Conservation (phyloP, 2,329 filamentous ascomycete genomes). For the Thyridium curvatum region DNA sequence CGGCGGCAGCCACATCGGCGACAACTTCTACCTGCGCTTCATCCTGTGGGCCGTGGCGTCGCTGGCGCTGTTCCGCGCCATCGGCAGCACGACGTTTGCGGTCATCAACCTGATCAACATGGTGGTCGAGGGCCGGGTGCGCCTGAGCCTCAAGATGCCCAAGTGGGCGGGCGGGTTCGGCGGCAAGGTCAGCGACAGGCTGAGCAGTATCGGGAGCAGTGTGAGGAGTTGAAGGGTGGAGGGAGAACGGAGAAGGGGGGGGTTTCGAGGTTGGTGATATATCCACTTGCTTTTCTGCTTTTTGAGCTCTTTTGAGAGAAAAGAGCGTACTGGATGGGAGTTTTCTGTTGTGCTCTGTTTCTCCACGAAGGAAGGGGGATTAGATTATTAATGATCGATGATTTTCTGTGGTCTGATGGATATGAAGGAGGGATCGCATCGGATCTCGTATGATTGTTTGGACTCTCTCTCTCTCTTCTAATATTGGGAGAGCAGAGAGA, state of each 20-base stretch:
- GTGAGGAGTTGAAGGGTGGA: constrained; percentile 23
- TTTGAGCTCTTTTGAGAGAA: background rate
- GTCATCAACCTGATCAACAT: constrained; percentile 79
- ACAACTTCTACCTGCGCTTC: constrained; percentile 88
- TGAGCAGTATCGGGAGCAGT: constrained; percentile 43
- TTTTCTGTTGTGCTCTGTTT: background rate
- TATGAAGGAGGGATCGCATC: no score
- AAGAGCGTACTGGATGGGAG: background rate
- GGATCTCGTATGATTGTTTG: no score
- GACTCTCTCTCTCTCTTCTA: no score
- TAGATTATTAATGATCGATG: constrained; percentile 13
- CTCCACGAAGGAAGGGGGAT: no score
- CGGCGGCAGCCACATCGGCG: constrained; percentile 59
- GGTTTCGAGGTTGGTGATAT: background rate
- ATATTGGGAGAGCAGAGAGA: no score
- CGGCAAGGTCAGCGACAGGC: constrained; percentile 36
- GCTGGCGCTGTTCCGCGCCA: constrained; percentile 79
- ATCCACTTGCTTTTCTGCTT: background rate
- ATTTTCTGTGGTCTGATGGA: no score
- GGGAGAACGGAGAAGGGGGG: background rate
- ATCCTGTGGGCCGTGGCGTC: constrained; percentile 88
- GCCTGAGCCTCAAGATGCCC: constrained; percentile 48
- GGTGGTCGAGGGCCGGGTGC: constrained; percentile 77
- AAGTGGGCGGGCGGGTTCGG: constrained; percentile 39
- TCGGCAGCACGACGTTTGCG: constrained; percentile 76